Evolutionary conservation across 1,284 basidiomycete species (phyloP), one percentile per base, ranked within the genome.

Genomic region (Ceratorhiza oryzae-sativae): DNA sequence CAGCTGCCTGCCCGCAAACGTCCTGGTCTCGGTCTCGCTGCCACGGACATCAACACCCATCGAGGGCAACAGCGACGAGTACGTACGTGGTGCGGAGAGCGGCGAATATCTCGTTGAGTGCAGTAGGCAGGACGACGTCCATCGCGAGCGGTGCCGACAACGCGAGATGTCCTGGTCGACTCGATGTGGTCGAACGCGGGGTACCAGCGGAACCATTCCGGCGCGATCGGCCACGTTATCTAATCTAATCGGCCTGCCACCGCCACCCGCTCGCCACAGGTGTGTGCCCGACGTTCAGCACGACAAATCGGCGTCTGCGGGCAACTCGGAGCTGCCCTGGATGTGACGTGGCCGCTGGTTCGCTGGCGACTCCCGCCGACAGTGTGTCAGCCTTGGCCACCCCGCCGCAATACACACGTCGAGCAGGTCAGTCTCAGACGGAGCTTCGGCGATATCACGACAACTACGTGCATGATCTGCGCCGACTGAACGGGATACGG

Each of bases 91-190:
- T 68, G 20, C 39, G 36, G 39, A 68, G 63, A 30, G 51, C 63
- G n/a, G 20, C 53, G 27, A 68, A 68, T n/a, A 68, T 68, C 23
- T 68, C 63, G 27, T 68, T 68, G n/a, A 68, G 51, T 41, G 63
- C 49, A 32, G 63, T 56, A 10, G 63, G 63, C 36, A 68, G 51
- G 15, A n/a, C 63, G 18, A 25, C 25, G 34, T 68, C 63, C 63
- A 68, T 68, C 12, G n/a, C 55, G 30, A 20, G 45, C 42, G n/a
- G n/a, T n/a, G n/a, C 13, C 13, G 48, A 36, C 51, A 49, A 27
- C 48, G 20, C 51, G 13, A 49, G 8, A 27, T 10, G 8, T n/a
- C 36, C 15, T n/a, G 20, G 10, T 55, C 36, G 30, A 49, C 34
- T 55, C 32, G 63, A 55, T 32, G 63, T 51, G 63, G 36, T 68